Evolutionary conservation across 768 basidiomycete genomes (phyloP), one percentile per base, ranked within the genome.

Genomic region (Xerocomellus amylosporus): DNA sequence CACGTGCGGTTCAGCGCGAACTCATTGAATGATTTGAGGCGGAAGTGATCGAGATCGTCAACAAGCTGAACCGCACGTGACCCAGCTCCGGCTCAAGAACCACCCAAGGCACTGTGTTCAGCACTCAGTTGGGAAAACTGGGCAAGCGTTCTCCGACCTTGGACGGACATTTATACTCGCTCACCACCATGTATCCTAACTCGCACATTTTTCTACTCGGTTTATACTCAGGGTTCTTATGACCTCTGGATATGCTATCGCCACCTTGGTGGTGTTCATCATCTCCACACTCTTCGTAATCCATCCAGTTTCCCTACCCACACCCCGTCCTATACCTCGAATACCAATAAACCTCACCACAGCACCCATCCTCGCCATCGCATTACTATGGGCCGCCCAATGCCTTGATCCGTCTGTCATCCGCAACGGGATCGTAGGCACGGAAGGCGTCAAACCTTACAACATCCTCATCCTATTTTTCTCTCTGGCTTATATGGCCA

Each of bases 381-480:
- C 74, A 3, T 62, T 84, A 34, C 63, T 83, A 17, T 82, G 80
- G 82, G 81, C 82, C 3, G 67, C 80, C 0, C 80, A 82, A 58
- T 84, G 82, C 56, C 61, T 84, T 37, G 62, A 76, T 50, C 53
- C 65, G 0, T 28, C 58, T 0, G 82, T 79, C 10, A 79, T 96
- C 37, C 79, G 86, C 15, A 72, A 81, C 55, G 95, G 95, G 2
- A 92, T 96, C 49, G 83, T 95, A 8, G 88, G 88, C 5, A 76
- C 78, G 1, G 86, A 86, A 54, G 87, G 87, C 4, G 81, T 98
- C 24, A 83, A 88, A 60, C 95, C 95, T 0, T 90, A 94, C 64
- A 91, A 97, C 67, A 94, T 98, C 59, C 82, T 98, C 69, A 90
- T 92, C 24, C 74, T 98, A 1, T 98, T 98, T 73, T 85, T 93